A percentile compares a stretch with the other conserved stretches of the same genome.
Evolutionary conservation across 176 grass and related monocot genomes (phyloP).

Genomic region (Oryza coarctata): DNA sequence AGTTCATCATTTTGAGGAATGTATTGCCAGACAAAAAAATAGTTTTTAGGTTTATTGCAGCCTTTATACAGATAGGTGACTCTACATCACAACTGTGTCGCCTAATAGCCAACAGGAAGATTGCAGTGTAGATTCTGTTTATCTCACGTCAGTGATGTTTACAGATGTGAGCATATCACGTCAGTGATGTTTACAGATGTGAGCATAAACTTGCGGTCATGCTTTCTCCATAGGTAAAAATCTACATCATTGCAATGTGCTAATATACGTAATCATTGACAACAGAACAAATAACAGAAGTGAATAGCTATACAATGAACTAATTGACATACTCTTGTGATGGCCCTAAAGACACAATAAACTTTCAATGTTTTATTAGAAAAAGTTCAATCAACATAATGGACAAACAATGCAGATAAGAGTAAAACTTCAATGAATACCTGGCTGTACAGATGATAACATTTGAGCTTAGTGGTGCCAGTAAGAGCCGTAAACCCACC

Average conservation of each 20-base stretch:
- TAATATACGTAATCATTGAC: not conserved
- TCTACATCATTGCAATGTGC: not conserved
- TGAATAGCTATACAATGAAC: not conserved
- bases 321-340: not conserved
- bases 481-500: constrained; percentile 53
- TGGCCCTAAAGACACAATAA: not conserved
- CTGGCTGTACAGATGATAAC: constrained; percentile 50
- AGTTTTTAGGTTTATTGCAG: not conserved
- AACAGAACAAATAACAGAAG: not conserved
- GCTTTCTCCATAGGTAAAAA: constrained; percentile 15
- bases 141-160: not conserved
- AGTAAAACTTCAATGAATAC: constrained; percentile 2
- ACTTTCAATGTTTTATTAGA: not conserved
- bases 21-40: not conserved
- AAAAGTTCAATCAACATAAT: not conserved
- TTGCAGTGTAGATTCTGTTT: constrained; percentile 10
- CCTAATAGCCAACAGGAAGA: not conserved
- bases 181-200: not conserved
- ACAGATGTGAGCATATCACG: constrained; percentile 6
- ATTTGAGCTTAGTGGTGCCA: constrained; percentile 49
- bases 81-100: constrained; percentile 12
- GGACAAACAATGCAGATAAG: not conserved
- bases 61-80: not conserved
- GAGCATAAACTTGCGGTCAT: not conserved
- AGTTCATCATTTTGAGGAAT: constrained; percentile 4